Evolutionary conservation across 805 yeast genomes (phyloP), one percentile per base, ranked within the genome.

Genomic region (Saccharomycopsis javanensis): DNA sequence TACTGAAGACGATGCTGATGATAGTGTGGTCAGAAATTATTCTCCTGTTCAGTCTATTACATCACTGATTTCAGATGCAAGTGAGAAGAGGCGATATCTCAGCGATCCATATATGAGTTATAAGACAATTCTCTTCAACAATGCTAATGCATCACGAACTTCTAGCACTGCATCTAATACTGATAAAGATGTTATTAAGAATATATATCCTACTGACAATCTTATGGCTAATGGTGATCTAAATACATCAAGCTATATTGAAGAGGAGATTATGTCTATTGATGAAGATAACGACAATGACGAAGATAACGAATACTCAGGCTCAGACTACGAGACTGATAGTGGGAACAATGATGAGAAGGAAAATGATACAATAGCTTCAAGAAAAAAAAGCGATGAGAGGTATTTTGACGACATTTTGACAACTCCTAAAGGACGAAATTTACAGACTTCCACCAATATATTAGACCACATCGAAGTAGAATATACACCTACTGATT

Each of bases 191-290:
- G 15, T 20, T 31, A 42, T 25, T 10, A 42, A 42, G 23, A 42
- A 20, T 7, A 42, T 42, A 10, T 42, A 20, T 15, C 48, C 48
- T 42, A 10, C 48, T 20, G 48, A 42, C 10, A 5, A 5, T 42
- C 5, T 5, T 8, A 42, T 3, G 18, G n/a, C 5, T 23, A 35
- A 34, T 4, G 34, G 7, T 20, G 23, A n/a, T 15, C 31, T 37
- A 4, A 15, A 50, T 10, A 7, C 11, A 20, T 34, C 50, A 8
- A 42, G 23, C 23, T 42, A 42, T 20, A 61, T 68, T 15, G 74
- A 72, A 35, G 67, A 68, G 33, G 75, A 73, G 1, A 63, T 75
- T 16, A 67, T 77, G 68, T 76, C 81, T 1, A 74, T 79, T 10
- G 80, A 75, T 60, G 81, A 72, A 7, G 71, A 65, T 53, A 72